Base-by-base conservation (phyloP, 192 early-diverging fungal genomes). In the Backusella liffmaniae region DNA sequence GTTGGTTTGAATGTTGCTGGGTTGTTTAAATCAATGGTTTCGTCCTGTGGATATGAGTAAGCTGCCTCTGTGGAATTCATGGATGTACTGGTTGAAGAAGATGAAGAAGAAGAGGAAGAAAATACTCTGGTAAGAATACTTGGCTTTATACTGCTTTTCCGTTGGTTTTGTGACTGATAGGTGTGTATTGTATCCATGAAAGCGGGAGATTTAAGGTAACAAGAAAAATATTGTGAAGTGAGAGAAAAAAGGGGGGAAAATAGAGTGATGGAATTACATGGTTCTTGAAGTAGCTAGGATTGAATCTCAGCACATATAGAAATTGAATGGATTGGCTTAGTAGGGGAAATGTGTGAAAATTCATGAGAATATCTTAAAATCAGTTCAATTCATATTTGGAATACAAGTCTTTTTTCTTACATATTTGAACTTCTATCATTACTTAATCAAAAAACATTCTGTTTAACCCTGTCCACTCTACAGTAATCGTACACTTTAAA, bases 41-140 rank as follows among this genome's bases (percentile, higher is more conserved):
- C 56, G 12, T 62, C 56, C 26, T 62, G 56, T 26, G 21, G 56
- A 62, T 62, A 62, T 62, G 56, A 29, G 56, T 62, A 62, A 29
- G n/a, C 9, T 26, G 12, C 10, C 2, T 62, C 56, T 62, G 56
- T 26, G 12, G 56, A 62, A 23, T 62, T 62, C 56, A 62, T 62
- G 2, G 56, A 62, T 62, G 56, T 62, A 29, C 10, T 12, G n/a
- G 56, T 62, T 26, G 56, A 62, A 62, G 56, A 62, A 29, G 23
- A 59, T 2, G 56, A 62, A 29, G 56, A 62, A 23, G 56, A 62
- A 26, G 26, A 26, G 3, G 56, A 62, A 26, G 56, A 62, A 23
- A 62, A 62, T 18, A 62, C 56, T 62, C 56, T 62, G n/a, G 56
- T 62, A 62, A 62, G 56, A 62, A 62, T 29, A 29, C 9, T 62